Base-by-base conservation (phyloP, 768 basidiomycete species). In the Trametes sanguinea region DNA sequence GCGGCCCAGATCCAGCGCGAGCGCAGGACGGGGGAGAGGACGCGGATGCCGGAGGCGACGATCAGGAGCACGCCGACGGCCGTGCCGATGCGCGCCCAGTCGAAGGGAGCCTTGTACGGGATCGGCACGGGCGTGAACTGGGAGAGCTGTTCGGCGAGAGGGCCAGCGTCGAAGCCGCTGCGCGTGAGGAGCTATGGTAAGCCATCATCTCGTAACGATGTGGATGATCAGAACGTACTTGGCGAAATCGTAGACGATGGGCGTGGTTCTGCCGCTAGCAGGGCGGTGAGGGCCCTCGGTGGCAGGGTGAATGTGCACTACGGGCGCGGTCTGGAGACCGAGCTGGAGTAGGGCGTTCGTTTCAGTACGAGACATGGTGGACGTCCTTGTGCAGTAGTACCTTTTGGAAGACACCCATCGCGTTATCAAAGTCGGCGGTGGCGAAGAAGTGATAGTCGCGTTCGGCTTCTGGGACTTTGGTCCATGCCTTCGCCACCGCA, bases 391-490 rank as follows among this genome's bases (percentile, higher is more conserved):
- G 2, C 11, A n/a, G 2, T 29, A 11, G 62, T 71, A 93, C 95
- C 80, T 85, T 86, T 77, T 91, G 87, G 78, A 96, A 99, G 46
- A 94, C 81, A 1, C 77, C 74, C 57, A 85, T 80, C 7, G 85
- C 88, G 40, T 90, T 80, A 69, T 91, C 85, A 71, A 97, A 98
- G 75, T 99, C 97, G 33, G 94, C 73, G 11, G 87, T 88, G 8
- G 87, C 97, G 71, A 98, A 99, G 84, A 98, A 95, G 74, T 98
- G 95, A 57, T 80, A 78, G 72, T 92, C 82, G 44, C 88, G 83
- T n/a, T 89, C 76, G 22, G 78, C 78, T 58, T 81, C 68, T 7
- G 90, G 75, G 8, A 83, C 81, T 13, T 79, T 79, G 3, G 82
- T 72, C 95, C 95, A 98, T n/a, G 92, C 86, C 68, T 86, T 86